Conservation (phyloP, 2,329 filamentous ascomycete genomes). For the Akanthomyces muscarius region DNA sequence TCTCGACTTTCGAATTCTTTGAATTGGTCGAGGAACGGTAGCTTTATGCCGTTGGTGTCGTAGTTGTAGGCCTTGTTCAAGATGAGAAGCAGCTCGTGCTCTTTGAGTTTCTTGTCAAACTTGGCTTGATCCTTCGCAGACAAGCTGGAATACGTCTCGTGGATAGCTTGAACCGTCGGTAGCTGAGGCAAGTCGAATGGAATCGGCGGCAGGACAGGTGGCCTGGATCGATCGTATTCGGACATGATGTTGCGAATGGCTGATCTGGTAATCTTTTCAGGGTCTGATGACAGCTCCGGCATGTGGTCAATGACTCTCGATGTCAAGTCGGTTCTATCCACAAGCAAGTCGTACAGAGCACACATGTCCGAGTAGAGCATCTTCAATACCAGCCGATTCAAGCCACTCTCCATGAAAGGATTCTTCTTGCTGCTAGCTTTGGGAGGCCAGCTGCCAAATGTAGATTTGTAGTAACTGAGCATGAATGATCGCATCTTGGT, state of each 20-base stretch:
- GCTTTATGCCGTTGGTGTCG: constrained; percentile 56
- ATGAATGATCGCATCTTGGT: constrained; percentile 69
- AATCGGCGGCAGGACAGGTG: constrained; percentile 84
- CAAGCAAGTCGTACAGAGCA: constrained; percentile 81
- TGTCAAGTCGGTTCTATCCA: constrained; percentile 73
- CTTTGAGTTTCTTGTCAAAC: constrained; percentile 67
- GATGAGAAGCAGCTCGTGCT: constrained; percentile 71
- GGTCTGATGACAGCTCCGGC: constrained; percentile 50
- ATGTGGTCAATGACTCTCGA: constrained; percentile 71
- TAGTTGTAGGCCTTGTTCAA: constrained; percentile 79
- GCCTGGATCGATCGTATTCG: constrained; percentile 85
- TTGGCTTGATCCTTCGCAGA: constrained; percentile 72
- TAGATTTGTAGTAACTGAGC: constrained; percentile 59
- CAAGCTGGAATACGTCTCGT: constrained; percentile 60
- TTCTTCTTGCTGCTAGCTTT: constrained; percentile 92
- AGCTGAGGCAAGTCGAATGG: constrained; percentile 83
- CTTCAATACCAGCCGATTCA: constrained; percentile 79
- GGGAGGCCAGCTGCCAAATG: constrained; percentile 74
- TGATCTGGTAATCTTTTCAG: constrained; percentile 58
- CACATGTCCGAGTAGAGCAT: constrained; percentile 84
- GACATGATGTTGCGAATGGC: constrained; percentile 75
- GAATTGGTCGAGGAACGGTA: constrained; percentile 66
- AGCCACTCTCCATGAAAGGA: constrained; percentile 75
- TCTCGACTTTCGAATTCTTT: constrained; percentile 68
- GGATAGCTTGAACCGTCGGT: constrained; percentile 63